Evolutionary conservation across 2,329 filamentous ascomycete species (phyloP).

Genomic region (Colletotrichum gigasporum): DNA sequence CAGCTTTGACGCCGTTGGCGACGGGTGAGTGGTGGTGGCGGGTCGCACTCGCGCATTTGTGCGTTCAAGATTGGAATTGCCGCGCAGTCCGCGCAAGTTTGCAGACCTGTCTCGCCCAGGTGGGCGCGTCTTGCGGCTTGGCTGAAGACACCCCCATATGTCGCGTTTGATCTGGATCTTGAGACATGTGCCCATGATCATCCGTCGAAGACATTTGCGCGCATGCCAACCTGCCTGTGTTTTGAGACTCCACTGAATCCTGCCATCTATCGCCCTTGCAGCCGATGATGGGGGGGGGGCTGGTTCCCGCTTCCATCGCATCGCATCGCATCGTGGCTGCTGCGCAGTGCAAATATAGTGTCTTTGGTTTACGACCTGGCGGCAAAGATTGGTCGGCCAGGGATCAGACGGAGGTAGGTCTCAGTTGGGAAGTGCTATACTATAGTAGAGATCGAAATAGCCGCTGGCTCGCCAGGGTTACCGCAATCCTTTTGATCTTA

Average conservation of each 20-base stretch:
- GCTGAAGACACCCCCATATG: neutral
- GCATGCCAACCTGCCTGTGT: neutral
- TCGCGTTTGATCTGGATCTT: neutral
- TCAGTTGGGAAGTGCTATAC: neutral
- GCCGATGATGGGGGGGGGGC: neutral
- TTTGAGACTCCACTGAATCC: neutral
- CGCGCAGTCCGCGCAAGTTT: conserved; percentile 8
- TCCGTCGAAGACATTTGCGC: neutral
- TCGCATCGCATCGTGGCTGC: neutral
- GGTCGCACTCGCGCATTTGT: conserved; percentile 1
- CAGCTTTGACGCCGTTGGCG: conserved; percentile 1
- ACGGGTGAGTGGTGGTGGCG: neutral
- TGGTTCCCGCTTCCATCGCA: neutral
- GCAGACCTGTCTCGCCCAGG: neutral
- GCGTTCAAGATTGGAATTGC: conserved; percentile 1
- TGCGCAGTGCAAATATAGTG: neutral
- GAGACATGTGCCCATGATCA: conserved; percentile 1
- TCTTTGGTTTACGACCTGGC: neutral
- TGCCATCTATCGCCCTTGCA: conserved; percentile 6
- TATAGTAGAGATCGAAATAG: conserved; percentile 1
- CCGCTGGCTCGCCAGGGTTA: neutral
- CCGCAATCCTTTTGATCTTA: neutral
- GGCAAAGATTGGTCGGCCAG: neutral
- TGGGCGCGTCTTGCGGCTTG: neutral
- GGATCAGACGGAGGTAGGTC: neutral